Evolutionary conservation across 805 yeast species (phyloP).

Genomic region (Wickerhamomyces xylosicus): DNA sequence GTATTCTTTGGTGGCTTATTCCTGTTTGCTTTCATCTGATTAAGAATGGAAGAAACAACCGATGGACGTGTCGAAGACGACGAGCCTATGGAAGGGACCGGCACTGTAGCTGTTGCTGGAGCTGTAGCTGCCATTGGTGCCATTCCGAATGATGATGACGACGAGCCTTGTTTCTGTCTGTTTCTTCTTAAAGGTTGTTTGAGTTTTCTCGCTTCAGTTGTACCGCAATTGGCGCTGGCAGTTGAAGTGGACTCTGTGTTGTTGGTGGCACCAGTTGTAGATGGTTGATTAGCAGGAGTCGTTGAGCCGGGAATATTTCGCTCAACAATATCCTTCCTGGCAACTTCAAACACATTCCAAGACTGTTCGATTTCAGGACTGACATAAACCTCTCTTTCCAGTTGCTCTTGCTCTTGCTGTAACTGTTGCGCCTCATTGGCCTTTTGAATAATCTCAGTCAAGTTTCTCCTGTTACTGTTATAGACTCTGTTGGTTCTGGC

Average conservation of each 20-base stretch:
- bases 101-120: background rate
- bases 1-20: slow-evolving; percentile 9
- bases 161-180: background rate
- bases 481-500: slow-evolving; percentile 20
- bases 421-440: slow-evolving; percentile 1
- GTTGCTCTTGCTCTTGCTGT: slow-evolving; percentile 6
- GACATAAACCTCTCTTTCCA: slow-evolving; percentile 7
- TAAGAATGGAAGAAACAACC: slow-evolving; percentile 3
- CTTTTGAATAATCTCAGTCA: background rate
- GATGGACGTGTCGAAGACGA: background rate
- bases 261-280: too few species aligned
- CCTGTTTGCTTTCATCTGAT: slow-evolving; percentile 11
- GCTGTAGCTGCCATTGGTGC: background rate
- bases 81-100: background rate
- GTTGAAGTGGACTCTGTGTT: background rate
- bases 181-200: slow-evolving; percentile 15
- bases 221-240: background rate
- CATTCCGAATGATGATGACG: too few species aligned
- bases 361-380: background rate
- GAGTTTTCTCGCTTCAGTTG: slow-evolving; percentile 4
- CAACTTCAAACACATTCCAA: slow-evolving; percentile 6
- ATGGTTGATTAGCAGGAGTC: background rate
- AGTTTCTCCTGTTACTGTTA: slow-evolving; percentile 4
- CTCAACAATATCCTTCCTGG: slow-evolving; percentile 4
- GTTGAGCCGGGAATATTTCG: background rate